Base-by-base conservation (phyloP, 176 grass and related monocot genomes). In the Phragmites australis region DNA sequence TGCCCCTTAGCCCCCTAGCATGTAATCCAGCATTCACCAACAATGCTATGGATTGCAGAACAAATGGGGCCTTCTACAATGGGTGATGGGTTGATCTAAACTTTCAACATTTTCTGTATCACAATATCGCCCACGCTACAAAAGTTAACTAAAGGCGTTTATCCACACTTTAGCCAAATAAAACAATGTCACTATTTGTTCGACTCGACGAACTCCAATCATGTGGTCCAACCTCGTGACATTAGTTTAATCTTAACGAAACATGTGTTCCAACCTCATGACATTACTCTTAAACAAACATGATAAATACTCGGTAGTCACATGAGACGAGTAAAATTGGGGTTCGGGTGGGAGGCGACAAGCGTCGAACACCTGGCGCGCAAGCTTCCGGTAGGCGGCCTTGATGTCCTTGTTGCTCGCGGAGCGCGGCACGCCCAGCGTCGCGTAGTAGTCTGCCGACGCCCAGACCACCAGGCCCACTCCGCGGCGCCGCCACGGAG, bases 351-450 rank as follows among this genome's bases (percentile, higher is more conserved):
- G 29, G 26, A 65, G 77, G 27, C 54, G 55, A 55, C 12, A 77
- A 77, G 47, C 37, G 65, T 76, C 87, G 76, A 93, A 44, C 52
- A 99, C 96, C 96, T 99, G 92, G 58, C 96, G 96, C 30, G 96
- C 96, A 77, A 95, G 90, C 82, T 85, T 94, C 54, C 96, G 83
- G 79, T 99, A 99, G 3, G 96, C 96, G 25, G 92, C 70, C 86
- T 99, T 99, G 88, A 99, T 95, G 81, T 93, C 96, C 57, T 95
- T 99, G 79, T 61, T 85, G 75, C 75, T 84, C 21, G 96, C 96
- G 48, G 90, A 91, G 57, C 93, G 90, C 46, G 87, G 67, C 54
- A 99, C 84, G 55, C 96, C 96, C 13, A 99, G 84, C 57, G 92
- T 95, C 34, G 84, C 84, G 75, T 99, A 99, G 74, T 99, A 99